These are phyloP conservation scores for Histomonas meleagridis DNA, from an alignment of 208 protist genomes.

Conservation along the genomic window DNA sequence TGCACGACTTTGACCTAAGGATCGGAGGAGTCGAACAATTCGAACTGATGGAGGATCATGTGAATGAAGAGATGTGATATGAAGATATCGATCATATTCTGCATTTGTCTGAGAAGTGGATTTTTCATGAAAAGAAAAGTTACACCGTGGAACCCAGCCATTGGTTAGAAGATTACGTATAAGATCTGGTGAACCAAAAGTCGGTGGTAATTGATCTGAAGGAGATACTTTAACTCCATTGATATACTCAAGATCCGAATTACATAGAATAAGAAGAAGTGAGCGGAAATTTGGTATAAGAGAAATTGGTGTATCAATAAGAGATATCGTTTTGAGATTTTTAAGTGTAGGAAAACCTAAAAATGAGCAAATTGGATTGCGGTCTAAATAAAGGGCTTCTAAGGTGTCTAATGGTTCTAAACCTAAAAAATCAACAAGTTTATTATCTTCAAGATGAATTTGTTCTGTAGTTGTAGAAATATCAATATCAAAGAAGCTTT, in stretches of 20 bases:
- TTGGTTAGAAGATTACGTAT: too few species aligned
- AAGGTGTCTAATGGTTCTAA: not conserved
- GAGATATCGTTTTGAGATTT: not conserved
- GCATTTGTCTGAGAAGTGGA: too few species aligned
- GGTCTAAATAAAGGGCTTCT: not conserved
- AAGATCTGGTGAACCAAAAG: too few species aligned
- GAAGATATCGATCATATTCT: too few species aligned
- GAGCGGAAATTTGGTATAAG: not conserved
- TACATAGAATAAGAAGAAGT: not conserved
- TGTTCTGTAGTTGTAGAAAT: too few species aligned
- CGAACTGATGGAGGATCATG: not conserved
- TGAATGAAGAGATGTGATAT: too few species aligned
- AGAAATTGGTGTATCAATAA: not conserved
- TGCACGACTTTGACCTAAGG: not conserved
- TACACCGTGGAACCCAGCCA: too few species aligned
- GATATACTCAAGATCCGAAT: not conserved
- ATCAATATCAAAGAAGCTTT: too few species aligned
- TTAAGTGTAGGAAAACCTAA: not conserved
- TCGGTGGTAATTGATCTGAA: too few species aligned
- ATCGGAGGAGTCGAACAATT: not conserved
- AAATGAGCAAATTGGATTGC: slow-evolving; percentile 6
- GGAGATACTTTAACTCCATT: not conserved
- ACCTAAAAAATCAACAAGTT: not conserved
- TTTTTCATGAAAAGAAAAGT: too few species aligned
- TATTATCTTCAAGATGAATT: not conserved